A percentile compares a stretch with the other conserved stretches of the same genome.
These are phyloP conservation scores for Chaetomium fimeti DNA, from an alignment of 495 filamentous ascomycete species.

Conservation along the genomic window DNA sequence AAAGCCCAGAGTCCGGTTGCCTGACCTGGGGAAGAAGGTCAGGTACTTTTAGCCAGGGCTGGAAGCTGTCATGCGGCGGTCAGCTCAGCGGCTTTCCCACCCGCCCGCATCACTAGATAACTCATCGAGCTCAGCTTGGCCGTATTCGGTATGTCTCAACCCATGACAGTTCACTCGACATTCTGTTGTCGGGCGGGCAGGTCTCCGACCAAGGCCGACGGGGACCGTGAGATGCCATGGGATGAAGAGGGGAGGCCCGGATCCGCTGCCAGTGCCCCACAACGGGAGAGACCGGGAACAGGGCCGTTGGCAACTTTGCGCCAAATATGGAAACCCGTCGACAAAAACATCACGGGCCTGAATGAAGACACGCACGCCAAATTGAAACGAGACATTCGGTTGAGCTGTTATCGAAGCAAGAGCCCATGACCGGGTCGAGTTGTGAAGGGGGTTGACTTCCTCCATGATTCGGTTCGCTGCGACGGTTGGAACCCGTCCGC, in stretches of 20 bases:
- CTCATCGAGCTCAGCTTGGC: neutral
- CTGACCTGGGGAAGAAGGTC: too few species aligned
- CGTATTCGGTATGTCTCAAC: neutral
- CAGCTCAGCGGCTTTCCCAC: neutral
- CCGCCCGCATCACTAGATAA: neutral
- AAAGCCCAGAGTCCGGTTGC: neutral
- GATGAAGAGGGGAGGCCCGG: neutral
- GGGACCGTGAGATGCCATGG: neutral
- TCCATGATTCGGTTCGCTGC: slow-evolving; percentile 1
- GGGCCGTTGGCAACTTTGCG: neutral
- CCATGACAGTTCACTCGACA: neutral
- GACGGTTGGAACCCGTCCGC: slow-evolving; percentile 2
- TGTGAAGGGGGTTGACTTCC: neutral
- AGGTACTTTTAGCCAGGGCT: neutral
- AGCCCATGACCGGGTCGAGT: neutral
- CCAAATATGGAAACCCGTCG: neutral
- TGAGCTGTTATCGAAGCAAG: neutral
- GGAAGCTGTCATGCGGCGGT: slow-evolving; percentile 18
- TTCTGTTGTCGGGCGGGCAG: too few species aligned
- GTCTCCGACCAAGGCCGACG: neutral
- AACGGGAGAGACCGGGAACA: neutral
- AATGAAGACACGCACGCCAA: neutral
- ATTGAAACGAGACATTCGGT: neutral
- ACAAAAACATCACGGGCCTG: slow-evolving; percentile 9
- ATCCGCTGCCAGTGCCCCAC: neutral